Conservation (phyloP, 148 eudicot genomes). For the Suaeda aralocaspica region DNA sequence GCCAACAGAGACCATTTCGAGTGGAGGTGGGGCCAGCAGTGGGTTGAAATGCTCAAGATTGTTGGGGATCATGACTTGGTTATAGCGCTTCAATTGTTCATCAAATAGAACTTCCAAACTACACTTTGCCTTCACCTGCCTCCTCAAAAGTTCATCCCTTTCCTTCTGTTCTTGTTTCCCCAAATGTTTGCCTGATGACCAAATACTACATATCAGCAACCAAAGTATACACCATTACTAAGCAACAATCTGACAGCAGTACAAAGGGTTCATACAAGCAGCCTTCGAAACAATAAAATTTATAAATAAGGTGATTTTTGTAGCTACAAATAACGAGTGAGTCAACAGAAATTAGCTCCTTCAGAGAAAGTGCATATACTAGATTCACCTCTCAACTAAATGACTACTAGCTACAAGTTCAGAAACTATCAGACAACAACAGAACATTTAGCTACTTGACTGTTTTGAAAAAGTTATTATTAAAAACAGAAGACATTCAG, state of each 20-base stretch:
- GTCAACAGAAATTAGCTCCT: too few relatives aligned
- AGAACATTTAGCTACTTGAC: not conserved
- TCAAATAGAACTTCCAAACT: conserved; percentile 62
- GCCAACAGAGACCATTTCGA: conserved; percentile 54
- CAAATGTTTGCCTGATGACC: conserved; percentile 39
- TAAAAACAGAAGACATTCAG: too few relatives aligned
- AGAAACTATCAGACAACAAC: not conserved
- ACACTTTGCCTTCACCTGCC: conserved; percentile 68
- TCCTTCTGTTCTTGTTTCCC: conserved; percentile 69
- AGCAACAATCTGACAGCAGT: not conserved
- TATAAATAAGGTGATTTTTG: too few relatives aligned
- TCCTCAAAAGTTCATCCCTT: conserved; percentile 63
- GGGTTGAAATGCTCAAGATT: conserved; percentile 58
- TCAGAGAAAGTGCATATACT: too few relatives aligned
- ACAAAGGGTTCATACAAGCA: too few relatives aligned
- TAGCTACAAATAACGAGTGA: too few relatives aligned
- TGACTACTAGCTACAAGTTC: not conserved
- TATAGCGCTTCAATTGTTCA: conserved; percentile 59
- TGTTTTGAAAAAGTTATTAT: not conserved
- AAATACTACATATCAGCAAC: not conserved
- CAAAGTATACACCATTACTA: not conserved
- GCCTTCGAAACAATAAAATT: too few relatives aligned
- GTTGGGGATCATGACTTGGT: conserved; percentile 44
- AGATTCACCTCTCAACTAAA: too few relatives aligned
- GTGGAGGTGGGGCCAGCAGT: conserved; percentile 67